Evolutionary conservation across 148 eudicot genomes (phyloP).

Genomic region (Heliamphora exappendiculata): DNA sequence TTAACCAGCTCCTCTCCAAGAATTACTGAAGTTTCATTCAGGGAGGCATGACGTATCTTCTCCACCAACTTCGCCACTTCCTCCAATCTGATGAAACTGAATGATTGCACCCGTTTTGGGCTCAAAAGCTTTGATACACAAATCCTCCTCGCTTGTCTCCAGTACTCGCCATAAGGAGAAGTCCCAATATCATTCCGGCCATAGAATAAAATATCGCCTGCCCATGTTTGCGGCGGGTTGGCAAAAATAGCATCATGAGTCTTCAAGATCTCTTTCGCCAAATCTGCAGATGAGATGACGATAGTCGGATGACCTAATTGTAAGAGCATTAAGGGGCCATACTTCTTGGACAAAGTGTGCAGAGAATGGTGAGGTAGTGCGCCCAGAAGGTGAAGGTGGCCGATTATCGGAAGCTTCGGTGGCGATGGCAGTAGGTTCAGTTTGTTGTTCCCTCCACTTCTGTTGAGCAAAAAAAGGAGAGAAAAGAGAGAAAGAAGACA

Average conservation of each 20-base stretch:
- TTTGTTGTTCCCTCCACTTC: no score
- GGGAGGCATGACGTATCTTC: not conserved
- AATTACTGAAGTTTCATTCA: not conserved
- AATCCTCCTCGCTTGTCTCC: not conserved
- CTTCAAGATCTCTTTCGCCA: not conserved
- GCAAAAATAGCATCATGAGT: not conserved
- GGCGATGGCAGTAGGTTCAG: no score
- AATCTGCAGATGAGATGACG: not conserved
- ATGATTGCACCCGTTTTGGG: not conserved
- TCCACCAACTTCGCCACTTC: not conserved
- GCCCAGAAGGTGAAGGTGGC: not conserved
- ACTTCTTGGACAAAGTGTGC: not conserved
- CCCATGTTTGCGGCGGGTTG: not conserved
- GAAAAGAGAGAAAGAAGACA: not conserved
- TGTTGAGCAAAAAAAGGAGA: not conserved
- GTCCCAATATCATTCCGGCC: not conserved
- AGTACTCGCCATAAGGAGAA: not conserved
- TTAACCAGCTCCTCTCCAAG: not conserved
- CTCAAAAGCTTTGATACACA: not conserved
- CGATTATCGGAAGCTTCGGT: slow-evolving; percentile 1
- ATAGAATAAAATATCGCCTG: not conserved
- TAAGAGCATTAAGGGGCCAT: not conserved
- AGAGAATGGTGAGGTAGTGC: not conserved
- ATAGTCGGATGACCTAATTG: not conserved
- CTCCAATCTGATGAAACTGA: not conserved